A percentile compares a stretch with the other conserved stretches of the same genome.
These are phyloP conservation scores for Agarophyton chilense DNA, from an alignment of 23 red algal genomes.

Conservation along the genomic window DNA sequence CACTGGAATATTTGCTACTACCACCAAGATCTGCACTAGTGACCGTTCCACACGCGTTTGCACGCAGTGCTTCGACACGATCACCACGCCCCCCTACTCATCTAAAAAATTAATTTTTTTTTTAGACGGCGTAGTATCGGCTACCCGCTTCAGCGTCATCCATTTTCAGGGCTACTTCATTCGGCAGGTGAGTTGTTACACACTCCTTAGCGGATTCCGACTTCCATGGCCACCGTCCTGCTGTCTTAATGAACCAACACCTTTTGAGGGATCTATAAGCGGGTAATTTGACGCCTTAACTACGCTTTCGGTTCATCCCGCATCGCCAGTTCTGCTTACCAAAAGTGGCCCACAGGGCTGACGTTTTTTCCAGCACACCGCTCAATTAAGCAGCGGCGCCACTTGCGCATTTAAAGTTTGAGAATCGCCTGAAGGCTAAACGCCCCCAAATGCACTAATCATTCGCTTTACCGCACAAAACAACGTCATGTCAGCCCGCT, in stretches of 20 bases:
- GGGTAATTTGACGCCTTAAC: slow-evolving; percentile 80
- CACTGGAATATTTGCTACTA: slow-evolving; percentile 96
- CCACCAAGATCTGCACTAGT: slow-evolving; percentile 95
- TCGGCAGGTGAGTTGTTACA: slow-evolving; percentile 99
- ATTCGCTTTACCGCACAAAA: slow-evolving; percentile 86
- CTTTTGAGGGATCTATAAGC: slow-evolving; percentile 86
- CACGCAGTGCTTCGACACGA: slow-evolving; percentile 62
- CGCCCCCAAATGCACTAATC: slow-evolving; percentile 83
- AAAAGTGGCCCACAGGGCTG: slow-evolving; percentile 84
- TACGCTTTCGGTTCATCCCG: slow-evolving; percentile 90
- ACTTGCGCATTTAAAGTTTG: slow-evolving; percentile 97
- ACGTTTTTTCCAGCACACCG: slow-evolving; percentile 50
- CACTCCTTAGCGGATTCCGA: slow-evolving; percentile 90
- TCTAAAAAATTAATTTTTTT: slow-evolving; percentile 33
- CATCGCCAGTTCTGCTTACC: slow-evolving; percentile 98
- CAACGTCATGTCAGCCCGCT: slow-evolving; percentile 66
- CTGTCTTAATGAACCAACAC: slow-evolving; percentile 92
- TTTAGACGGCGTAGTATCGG: slow-evolving; percentile 83
- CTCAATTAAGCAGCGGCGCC: slow-evolving; percentile 52
- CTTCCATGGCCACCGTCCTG: slow-evolving; percentile 96
- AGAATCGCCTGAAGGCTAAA: slow-evolving; percentile 75
- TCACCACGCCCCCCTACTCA: slow-evolving; percentile 87
- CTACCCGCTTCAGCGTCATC: slow-evolving; percentile 93
- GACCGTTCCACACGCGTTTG: slow-evolving; percentile 81
- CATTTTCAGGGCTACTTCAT: slow-evolving; percentile 99